Conservation (phyloP, 2,329 filamentous ascomycete species). For the Penicillium olsonii region DNA sequence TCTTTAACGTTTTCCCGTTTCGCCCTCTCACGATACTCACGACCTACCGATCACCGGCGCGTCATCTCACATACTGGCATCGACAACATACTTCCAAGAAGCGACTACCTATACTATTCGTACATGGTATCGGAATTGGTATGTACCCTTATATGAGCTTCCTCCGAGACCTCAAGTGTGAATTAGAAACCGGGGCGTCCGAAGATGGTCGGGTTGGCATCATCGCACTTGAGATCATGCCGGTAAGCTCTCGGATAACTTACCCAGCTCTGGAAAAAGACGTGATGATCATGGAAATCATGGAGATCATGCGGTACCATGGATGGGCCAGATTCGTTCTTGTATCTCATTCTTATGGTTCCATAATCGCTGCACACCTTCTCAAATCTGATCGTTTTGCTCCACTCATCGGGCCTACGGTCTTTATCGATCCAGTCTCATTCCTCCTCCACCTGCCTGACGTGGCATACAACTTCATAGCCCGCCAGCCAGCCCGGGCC, state of each 20-base stretch:
- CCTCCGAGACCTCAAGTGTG: slow-evolving; percentile 49
- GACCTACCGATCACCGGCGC: slow-evolving; percentile 50
- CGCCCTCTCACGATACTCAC: slow-evolving; percentile 55
- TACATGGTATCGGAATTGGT: slow-evolving; percentile 71
- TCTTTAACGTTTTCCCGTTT: slow-evolving; percentile 59
- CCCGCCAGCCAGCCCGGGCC: slow-evolving; percentile 54
- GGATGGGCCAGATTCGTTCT: slow-evolving; percentile 61
- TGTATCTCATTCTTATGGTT: slow-evolving; percentile 66
- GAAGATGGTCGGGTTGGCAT: slow-evolving; percentile 6
- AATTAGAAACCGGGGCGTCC: slow-evolving; percentile 1
- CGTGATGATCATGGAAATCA: slow-evolving; percentile 60
- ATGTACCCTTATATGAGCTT: slow-evolving; percentile 64
- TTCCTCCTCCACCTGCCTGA: slow-evolving; percentile 69
- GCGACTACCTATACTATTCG: slow-evolving; percentile 63
- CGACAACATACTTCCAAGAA: slow-evolving; percentile 62
- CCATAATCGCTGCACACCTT: slow-evolving; percentile 63
- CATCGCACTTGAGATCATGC: slow-evolving; percentile 61
- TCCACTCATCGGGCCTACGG: slow-evolving; percentile 40
- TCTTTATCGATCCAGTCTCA: slow-evolving; percentile 64
- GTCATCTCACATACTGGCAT: slow-evolving; percentile 64
- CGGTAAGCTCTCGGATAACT: slow-evolving; percentile 65
- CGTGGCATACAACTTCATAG: slow-evolving; percentile 71
- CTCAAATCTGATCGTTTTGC: slow-evolving; percentile 54
- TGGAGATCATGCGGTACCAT: slow-evolving; percentile 59
- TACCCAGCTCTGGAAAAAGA: slow-evolving; percentile 52